Conservation (phyloP, 2,329 filamentous ascomycete genomes). For the Cyphellophora attinorum region DNA sequence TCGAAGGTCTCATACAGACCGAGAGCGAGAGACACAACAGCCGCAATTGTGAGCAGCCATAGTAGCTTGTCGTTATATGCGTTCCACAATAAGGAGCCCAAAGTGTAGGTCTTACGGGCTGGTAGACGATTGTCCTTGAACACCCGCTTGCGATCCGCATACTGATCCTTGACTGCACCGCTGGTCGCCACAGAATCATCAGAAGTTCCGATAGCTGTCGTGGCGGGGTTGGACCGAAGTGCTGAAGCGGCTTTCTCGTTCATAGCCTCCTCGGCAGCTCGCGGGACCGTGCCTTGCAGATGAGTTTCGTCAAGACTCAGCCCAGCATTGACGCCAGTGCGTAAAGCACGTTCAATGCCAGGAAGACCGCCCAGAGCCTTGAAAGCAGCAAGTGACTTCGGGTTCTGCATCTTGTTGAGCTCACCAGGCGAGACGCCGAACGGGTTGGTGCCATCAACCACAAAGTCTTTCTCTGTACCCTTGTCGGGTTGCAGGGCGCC, state of each 20-base stretch:
- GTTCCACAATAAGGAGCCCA: slow-evolving; percentile 55
- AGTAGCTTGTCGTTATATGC: slow-evolving; percentile 68
- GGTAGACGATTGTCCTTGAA: slow-evolving; percentile 55
- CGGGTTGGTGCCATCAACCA: slow-evolving; percentile 61
- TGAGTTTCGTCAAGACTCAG: slow-evolving; percentile 65
- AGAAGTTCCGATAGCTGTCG: slow-evolving; percentile 9
- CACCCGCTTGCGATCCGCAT: slow-evolving; percentile 49
- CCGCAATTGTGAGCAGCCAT: slow-evolving; percentile 59
- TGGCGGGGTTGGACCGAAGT: slow-evolving; percentile 6
- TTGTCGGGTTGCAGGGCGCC: slow-evolving; percentile 57
- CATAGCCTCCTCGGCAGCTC: slow-evolving; percentile 61
- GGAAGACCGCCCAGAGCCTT: slow-evolving; percentile 67
- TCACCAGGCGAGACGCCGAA: slow-evolving; percentile 81
- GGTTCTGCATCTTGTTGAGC: slow-evolving; percentile 78
- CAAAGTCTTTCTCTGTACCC: slow-evolving; percentile 66
- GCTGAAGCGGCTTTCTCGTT: slow-evolving; percentile 11
- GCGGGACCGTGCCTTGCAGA: slow-evolving; percentile 50
- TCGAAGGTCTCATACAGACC: slow-evolving; percentile 60
- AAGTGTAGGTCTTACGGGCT: slow-evolving; percentile 51
- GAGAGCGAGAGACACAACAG: slow-evolving; percentile 57
- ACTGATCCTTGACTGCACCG: slow-evolving; percentile 26
- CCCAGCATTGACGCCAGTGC: slow-evolving; percentile 62
- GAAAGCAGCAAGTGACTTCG: slow-evolving; percentile 76
- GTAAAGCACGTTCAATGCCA: slow-evolving; percentile 70
- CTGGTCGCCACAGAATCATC: slow-evolving; percentile 22